These are phyloP conservation scores for Suillus discolor DNA, from an alignment of 768 basidiomycete genomes.

Conservation along the genomic window DNA sequence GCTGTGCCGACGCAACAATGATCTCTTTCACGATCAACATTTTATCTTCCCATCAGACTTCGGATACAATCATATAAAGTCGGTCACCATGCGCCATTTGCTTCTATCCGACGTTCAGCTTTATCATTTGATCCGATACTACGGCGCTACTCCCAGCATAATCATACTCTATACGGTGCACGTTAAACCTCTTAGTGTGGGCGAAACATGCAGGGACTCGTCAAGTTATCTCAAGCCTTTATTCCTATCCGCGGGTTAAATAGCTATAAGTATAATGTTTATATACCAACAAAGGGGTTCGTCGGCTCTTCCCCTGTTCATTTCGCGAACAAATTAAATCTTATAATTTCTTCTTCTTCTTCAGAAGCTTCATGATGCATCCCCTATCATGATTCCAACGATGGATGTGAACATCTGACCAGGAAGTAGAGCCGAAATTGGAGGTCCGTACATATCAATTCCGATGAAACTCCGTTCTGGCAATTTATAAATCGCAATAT, in stretches of 20 bases:
- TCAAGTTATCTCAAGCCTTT: no score
- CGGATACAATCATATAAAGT: not conserved
- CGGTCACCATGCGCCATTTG: not conserved
- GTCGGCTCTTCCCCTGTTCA: slow-evolving; percentile 6
- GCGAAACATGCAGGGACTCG: not conserved
- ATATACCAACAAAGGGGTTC: not conserved
- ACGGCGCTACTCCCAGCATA: not conserved
- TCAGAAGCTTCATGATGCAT: not conserved
- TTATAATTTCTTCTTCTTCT: slow-evolving; percentile 3
- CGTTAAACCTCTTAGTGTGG: not conserved
- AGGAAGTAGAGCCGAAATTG: not conserved
- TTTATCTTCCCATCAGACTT: not conserved
- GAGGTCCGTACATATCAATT: not conserved
- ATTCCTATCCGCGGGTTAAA: not conserved
- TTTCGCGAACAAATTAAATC: slow-evolving; percentile 6
- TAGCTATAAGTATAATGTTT: not conserved
- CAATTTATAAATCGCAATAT: not conserved
- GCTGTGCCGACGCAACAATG: not conserved
- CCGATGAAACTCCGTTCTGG: not conserved
- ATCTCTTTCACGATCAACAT: not conserved
- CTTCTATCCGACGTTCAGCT: slow-evolving; percentile 1
- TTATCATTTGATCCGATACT: not conserved
- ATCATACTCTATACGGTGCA: not conserved
- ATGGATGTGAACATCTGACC: not conserved
- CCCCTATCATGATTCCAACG: not conserved